Evolutionary conservation across 345 rosid genomes (phyloP).

Genomic region (Eucalyptus paniculata): DNA sequence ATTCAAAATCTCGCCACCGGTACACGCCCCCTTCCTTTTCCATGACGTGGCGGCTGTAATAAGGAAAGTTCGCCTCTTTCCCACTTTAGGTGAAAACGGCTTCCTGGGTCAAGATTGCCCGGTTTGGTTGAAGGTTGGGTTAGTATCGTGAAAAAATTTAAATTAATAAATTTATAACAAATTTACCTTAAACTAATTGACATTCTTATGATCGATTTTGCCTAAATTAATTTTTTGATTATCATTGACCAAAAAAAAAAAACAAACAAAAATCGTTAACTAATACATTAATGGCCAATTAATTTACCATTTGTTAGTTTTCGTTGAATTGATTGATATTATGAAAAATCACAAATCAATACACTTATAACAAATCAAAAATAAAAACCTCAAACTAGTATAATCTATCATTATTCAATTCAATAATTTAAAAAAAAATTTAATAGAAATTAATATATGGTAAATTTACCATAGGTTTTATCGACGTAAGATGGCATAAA

Average conservation of each 20-base stretch:
- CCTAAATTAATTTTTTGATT: too few relatives aligned
- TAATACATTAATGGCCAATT: too few relatives aligned
- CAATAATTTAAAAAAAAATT: too few relatives aligned
- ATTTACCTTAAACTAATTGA: too few relatives aligned
- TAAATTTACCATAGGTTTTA: too few relatives aligned
- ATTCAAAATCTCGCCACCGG: neutral
- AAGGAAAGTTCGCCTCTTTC: neutral
- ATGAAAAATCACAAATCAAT: fast-evolving
- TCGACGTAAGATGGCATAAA: fast-evolving
- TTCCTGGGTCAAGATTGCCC: neutral
- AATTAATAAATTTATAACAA: too few relatives aligned
- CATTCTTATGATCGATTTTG: too few relatives aligned
- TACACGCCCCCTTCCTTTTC: neutral
- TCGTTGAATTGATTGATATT: fast-evolving
- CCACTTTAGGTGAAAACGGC: neutral
- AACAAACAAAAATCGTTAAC: fast-evolving
- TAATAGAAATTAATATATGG: fast-evolving
- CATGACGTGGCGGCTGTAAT: neutral
- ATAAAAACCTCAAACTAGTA: too few relatives aligned
- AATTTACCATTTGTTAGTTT: fast-evolving
- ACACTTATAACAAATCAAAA: fast-evolving
- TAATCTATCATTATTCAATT: fast-evolving
- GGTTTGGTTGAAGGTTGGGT: neutral
- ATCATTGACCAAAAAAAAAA: fast-evolving
- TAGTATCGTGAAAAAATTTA: too few relatives aligned